Base-by-base conservation (phyloP, 148 eudicot genomes). In the Simmondsia chinensis region DNA sequence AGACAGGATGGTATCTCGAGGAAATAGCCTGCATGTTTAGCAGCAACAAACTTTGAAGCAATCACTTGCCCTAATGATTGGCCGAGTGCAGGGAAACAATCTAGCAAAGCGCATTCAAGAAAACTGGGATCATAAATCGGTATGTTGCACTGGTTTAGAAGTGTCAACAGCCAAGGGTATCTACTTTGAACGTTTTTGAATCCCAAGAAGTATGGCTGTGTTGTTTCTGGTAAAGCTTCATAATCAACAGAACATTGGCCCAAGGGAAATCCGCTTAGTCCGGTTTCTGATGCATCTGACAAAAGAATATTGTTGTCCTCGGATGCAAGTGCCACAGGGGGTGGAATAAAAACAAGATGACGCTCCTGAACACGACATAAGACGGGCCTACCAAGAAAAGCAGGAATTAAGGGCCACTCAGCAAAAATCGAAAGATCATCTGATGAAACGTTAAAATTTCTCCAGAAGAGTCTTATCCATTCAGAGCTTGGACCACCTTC, bases 371-470 rank as follows among this genome's bases (percentile, higher is more conserved):
- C 74, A 54, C 99, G 99, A 54, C 99, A 91, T 40, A 91, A 66
- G 60, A 91, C 66, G 45, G 79, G 82, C 57, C 99, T 83, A 38
- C 99, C 99, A 63, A 91, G 86, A 62, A 82, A 80, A 68, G 95
- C 94, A 44, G 99, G 99, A 64, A 91, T 75, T 48, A 91, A 69
- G 40, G 99, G 99, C 99, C 99, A 91, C 46, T 91, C 95, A 43
- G 89, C 70, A 61, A 91, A 82, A 33, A 82, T 77, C 42, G 80
- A 51, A 52, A 85, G 74, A 57, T 91, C 94, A 51, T 85, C 79
- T 54, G 61, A 44, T 30, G 91, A 75, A 47, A 81, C 85, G 69
- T 64, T 60, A 57, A 86, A 79, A 52, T 66, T 72, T 57, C 62
- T 86, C 99, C 99, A 91, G 64, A 91, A 91, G 16, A 91, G 83